These are phyloP conservation scores for Boletus huronensis DNA, from an alignment of 768 basidiomycete species.

Conservation along the genomic window DNA sequence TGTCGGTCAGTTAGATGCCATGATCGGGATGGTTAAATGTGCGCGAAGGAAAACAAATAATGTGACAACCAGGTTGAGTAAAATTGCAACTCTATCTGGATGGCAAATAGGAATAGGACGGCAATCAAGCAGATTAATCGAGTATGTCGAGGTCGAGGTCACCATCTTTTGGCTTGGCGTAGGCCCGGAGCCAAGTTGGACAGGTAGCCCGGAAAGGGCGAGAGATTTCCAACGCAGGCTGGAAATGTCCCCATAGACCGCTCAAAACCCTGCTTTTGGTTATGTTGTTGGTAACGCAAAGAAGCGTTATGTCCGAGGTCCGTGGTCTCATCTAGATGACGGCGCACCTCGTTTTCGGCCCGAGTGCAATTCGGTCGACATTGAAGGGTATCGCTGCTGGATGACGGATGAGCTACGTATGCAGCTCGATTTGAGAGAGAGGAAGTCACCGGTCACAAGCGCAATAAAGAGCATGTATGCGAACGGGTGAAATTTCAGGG, in stretches of 20 bases:
- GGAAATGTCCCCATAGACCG: not conserved
- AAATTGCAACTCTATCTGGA: not conserved
- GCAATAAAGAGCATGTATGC: not conserved
- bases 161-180: not conserved
- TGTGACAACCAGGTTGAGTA: too few species aligned
- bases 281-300: not conserved
- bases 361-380: not conserved
- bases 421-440: not conserved
- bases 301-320: not conserved
- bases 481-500: not conserved
- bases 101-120: not conserved
- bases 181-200: not conserved
- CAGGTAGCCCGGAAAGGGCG: not conserved
- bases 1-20: too few species aligned
- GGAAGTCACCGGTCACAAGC: not conserved
- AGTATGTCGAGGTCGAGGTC: not conserved
- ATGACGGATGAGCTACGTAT: not conserved
- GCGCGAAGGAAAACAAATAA: not conserved
- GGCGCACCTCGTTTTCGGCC: not conserved
- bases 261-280: not conserved
- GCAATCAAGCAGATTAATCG: too few species aligned
- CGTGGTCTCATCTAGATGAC: not conserved
- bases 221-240: not conserved
- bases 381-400: not conserved
- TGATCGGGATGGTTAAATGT: not conserved